Base-by-base conservation (phyloP, 805 yeast genomes). In the Ogataea paraovalis region DNA sequence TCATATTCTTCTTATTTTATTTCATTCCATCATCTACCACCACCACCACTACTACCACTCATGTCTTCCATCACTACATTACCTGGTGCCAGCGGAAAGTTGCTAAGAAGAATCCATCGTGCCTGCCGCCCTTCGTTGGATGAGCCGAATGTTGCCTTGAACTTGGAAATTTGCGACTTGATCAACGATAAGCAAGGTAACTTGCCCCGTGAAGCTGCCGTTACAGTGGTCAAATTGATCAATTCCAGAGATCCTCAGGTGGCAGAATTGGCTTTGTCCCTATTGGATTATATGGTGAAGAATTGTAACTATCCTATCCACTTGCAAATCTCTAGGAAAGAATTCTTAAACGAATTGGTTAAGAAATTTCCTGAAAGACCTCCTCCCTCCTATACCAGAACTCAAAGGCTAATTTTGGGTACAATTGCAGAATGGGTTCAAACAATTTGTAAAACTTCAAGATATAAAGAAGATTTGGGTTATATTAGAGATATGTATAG, bases 301-400 rank as follows among this genome's bases (percentile, higher is more conserved):
- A 94, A 94, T 71, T 94, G 99, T 71, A 99, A 98, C 4, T 94
- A 92, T 66, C 97, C 99, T 7, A 81, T 94, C 69, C 99, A 94
- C 56, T 74, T 94, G 42, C 99, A 94, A 69, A 88, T 94, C 45
- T 87, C 96, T 3, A 79, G 98, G 50, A 91, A 94, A 67, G 98
- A 92, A 65, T 94, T 94, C 58, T 74, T 94, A 60, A 94, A 94
- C 64, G 96, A 89, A 62, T 76, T 94, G 60, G 99, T 94, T 21
- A 86, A 88, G 59, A 72, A 88, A 64, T 94, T 94, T 70, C 98
- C 98, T 2, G 97, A 91, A 62, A 80, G 88, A 60, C 98, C 99
- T 1, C 96, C 97, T 3, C 69, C 84, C 51, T 79, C 91, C 34
- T 89, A 87, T 67, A 75, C 92, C 18, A 77, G 90, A 53, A 83